Conservation (phyloP, 2,329 filamentous ascomycete species). For the Rutstroemia sp. region DNA sequence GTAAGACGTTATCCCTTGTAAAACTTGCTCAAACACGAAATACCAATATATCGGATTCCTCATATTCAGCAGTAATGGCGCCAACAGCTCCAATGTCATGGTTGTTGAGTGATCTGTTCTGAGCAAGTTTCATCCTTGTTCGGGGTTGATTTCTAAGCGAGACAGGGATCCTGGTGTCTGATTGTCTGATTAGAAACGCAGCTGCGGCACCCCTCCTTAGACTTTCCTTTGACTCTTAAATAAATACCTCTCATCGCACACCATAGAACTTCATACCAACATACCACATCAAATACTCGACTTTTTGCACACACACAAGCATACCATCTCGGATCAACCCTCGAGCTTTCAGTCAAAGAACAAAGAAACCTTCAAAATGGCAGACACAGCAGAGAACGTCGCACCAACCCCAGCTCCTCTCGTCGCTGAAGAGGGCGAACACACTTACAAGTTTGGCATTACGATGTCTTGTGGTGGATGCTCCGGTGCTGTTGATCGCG, state of each 20-base stretch:
- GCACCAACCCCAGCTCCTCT: slow-evolving; percentile 1
- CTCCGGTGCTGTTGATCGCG: slow-evolving; percentile 86
- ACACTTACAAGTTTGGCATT: slow-evolving; percentile 94
- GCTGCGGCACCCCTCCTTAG: not conserved
- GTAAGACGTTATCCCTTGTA: not conserved
- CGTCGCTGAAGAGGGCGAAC: slow-evolving; percentile 30
- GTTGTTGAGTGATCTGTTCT: slow-evolving; percentile 1
- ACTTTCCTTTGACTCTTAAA: not conserved
- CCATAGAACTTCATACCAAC: not conserved
- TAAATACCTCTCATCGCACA: not conserved
- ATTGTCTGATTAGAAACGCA: not conserved
- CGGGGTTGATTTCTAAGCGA: slow-evolving; percentile 8
- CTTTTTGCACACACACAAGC: not conserved
- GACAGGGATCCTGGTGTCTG: not conserved
- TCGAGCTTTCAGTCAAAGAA: not conserved
- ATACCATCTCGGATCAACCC: not conserved
- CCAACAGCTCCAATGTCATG: not conserved
- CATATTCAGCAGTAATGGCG: not conserved
- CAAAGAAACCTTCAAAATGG: slow-evolving; percentile 1
- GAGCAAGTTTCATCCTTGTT: slow-evolving; percentile 10
- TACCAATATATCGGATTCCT: not conserved
- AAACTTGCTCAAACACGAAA: not conserved
- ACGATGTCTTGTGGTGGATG: slow-evolving; percentile 93
- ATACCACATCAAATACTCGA: not conserved
- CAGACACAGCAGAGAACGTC: not conserved